Percentiles rank a stretch among this genome's conserved stretches.
Evolutionary conservation across 495 filamentous ascomycete genomes (phyloP).

Genomic region (Neurospora terricola): DNA sequence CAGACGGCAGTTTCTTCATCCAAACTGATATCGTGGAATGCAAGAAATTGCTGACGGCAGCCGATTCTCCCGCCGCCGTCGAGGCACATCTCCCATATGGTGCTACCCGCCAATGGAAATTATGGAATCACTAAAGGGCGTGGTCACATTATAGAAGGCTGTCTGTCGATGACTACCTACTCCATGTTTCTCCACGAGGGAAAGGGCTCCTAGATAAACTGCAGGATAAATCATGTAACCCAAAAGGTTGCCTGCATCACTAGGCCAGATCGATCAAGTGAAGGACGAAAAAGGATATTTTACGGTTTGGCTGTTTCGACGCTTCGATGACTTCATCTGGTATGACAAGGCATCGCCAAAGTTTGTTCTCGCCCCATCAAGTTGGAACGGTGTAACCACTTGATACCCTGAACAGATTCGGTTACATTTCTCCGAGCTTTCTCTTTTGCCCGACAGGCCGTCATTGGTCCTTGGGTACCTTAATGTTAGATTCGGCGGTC

Average conservation of each 20-base stretch:
- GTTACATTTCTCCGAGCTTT: not conserved
- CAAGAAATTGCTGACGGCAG: not conserved
- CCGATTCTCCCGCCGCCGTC: not conserved
- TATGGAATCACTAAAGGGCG: not conserved
- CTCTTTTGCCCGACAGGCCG: not conserved
- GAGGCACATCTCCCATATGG: not conserved
- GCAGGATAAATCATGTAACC: not conserved
- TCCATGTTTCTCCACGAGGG: not conserved
- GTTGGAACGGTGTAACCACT: not conserved
- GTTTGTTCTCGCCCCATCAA: not conserved
- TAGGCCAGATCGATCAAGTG: not conserved
- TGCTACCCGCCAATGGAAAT: not conserved
- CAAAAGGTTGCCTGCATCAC: not conserved
- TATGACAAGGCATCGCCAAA: not conserved
- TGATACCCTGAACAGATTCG: not conserved
- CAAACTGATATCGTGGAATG: not conserved
- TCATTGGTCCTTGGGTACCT: not conserved
- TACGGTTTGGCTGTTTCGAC: not conserved
- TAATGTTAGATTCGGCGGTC: not conserved
- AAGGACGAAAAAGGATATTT: not conserved
- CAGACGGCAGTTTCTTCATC: not conserved
- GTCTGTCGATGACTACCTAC: not conserved
- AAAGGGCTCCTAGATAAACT: not conserved
- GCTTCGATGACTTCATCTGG: not conserved
- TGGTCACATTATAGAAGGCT: not conserved